Evolutionary conservation across 768 basidiomycete genomes (phyloP), one percentile per base, ranked within the genome.

Genomic region (Leccinum ochraceum): DNA sequence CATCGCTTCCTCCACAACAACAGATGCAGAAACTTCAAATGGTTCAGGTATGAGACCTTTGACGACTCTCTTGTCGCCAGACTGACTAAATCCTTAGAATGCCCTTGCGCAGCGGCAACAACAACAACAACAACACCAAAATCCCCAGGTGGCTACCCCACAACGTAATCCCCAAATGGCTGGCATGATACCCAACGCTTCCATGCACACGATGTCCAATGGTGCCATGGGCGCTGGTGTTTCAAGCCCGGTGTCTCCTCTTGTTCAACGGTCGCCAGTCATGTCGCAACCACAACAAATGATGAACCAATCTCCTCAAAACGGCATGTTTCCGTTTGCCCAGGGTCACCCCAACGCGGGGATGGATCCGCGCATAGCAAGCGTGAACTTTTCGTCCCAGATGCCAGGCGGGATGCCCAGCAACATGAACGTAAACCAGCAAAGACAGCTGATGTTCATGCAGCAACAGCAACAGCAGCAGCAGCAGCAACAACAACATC

Each of bases 11-110:
- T 10, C 46, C 78, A 2, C 81, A 77, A 60, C 74, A 79, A 66
- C 87, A 90, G 74, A 67, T 89, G 63, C 87, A 87, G 71, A 84
- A 79, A 67, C 76, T 90, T 72, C 71, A 82, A 37, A 60, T 72
- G 57, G 68, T 82, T 14, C 84, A 85, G 78, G 86, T 86, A 64
- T 54, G 77, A 73, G 7, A 13, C 17, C 0, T 30, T 30, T 16
- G 1, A 10, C 16, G 17, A 30, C 2, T 20, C 34, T 48, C 44
- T 10, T 49, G 46, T 48, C 5, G 37, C 51, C 56, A 17, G 50
- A 54, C 63, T 69, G 39, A 69, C 24, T 7, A 1, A 8, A 59
- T 61, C 6, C 30, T 13, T 36, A 72, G 69, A 56, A 13, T 36
- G 60, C 26, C 48, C 10, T 74, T 49, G 61, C 60, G 6, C 70